A percentile compares a stretch with the other conserved stretches of the same genome.
Conservation (phyloP, 192 early-diverging fungal species). For the Backusella circina region DNA sequence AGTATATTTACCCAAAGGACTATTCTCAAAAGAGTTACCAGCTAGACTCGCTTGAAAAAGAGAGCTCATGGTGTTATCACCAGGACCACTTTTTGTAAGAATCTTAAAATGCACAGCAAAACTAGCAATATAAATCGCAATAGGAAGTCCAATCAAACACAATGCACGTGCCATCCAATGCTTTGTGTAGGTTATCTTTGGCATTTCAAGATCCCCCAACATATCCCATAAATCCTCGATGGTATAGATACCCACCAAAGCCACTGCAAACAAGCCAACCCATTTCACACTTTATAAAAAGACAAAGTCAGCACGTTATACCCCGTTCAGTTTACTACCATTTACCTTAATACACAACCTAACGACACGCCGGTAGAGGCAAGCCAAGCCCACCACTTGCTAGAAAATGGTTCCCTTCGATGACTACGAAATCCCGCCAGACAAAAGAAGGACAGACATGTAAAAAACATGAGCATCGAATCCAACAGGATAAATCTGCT, state of each 20-base stretch:
- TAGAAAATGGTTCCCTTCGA: constrained; percentile 60
- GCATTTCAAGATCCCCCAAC: constrained; percentile 68
- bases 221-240: constrained; percentile 89
- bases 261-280: constrained; percentile 93
- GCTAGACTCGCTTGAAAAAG: constrained; percentile 87
- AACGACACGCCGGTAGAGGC: constrained; percentile 78
- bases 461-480: constrained; percentile 30
- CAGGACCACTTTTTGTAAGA: constrained; percentile 74
- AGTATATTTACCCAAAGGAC: constrained; percentile 67
- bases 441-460: constrained; percentile 63
- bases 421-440: constrained; percentile 54
- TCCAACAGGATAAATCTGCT: constrained; percentile 37
- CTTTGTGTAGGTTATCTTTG: constrained; percentile 59
- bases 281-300: constrained; percentile 77
- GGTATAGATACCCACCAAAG: constrained; percentile 88
- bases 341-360: constrained; percentile 59
- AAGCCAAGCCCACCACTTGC: constrained; percentile 87
- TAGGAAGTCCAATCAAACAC: constrained; percentile 80
- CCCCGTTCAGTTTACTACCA: background rate
- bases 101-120: constrained; percentile 91
- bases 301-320: background rate
- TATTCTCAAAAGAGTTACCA: constrained; percentile 74
- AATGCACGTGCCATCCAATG: constrained; percentile 83
- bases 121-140: constrained; percentile 75
- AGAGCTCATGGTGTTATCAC: constrained; percentile 94